Evolutionary conservation across 139 green algal genomes (phyloP), one percentile per base, ranked within the genome.

Genomic region (Chlorella vulgaris): DNA sequence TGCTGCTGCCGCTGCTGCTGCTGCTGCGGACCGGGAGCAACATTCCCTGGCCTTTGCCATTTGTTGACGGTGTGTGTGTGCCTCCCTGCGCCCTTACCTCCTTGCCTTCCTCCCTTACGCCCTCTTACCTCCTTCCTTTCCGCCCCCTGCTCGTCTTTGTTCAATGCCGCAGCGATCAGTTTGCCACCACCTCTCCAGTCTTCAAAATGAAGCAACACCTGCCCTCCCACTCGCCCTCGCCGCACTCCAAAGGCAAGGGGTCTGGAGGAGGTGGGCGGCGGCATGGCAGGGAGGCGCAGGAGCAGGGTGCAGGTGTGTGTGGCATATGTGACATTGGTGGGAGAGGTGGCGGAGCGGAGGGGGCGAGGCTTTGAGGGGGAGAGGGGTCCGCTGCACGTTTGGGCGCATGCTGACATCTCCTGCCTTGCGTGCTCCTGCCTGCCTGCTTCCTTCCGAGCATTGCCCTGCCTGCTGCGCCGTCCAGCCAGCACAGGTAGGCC

Each of bases 161-260:
- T n/a, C n/a, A n/a, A n/a, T n/a, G n/a, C n/a, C n/a, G 69, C 69
- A 76, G 69, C 42, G 69, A 76, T 21, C 70, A 78, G 47, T 78
- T 78, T 78, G 70, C 70, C 47, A 60, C 50, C 18, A 76, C 69
- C 13, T 76, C 69, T 10, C 69, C 69, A 0, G 69, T 38, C 10
- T 76, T 76, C 42, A 55, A 66, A 31, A 33, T 47, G 70, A 7
- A 31, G 70, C 50, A 67, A 47, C 7, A 42, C 47, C 31, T 74
- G 67, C 22, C 55, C 21, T 10, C 13, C 47, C 10, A 15, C 47
- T 10, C 47, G 47, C 10, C 10, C 47, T 15, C 13, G 13, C 10
- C 10, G 47, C 47, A 15, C 47, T 24, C 47, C 47, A 55, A 55
- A n/a, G n/a, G n/a, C n/a, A 15, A 58, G 10, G 47, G 47, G 13